Percentiles rank a stretch among this genome's conserved stretches.
Conservation (phyloP, 2,329 filamentous ascomycete genomes). For the Exutisphaerella laricina region DNA sequence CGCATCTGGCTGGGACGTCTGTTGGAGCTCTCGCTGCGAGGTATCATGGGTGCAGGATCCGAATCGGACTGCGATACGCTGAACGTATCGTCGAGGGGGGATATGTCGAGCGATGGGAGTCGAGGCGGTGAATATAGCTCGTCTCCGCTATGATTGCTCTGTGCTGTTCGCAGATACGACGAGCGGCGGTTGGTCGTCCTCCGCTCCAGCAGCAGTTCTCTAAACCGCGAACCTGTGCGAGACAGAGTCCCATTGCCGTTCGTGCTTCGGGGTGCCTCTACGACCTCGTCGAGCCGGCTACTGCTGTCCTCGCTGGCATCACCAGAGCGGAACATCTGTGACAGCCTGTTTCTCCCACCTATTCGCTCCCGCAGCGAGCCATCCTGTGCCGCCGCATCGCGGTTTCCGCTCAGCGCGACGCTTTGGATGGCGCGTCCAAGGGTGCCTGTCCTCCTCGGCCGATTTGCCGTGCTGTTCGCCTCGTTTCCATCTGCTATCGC, state of each 20-base stretch:
- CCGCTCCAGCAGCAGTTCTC: slow-evolving; percentile 15
- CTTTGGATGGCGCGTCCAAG: not conserved
- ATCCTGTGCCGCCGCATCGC: not conserved
- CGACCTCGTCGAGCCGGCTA: slow-evolving; percentile 7
- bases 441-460: not conserved
- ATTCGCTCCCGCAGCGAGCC: not conserved
- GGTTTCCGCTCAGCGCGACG: not conserved
- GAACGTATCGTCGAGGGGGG: slow-evolving; percentile 34
- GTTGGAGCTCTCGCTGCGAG: slow-evolving; percentile 26
- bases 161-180: slow-evolving; percentile 24
- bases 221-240: slow-evolving; percentile 23
- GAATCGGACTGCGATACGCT: slow-evolving; percentile 15
- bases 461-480: not conserved
- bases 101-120: slow-evolving; percentile 31
- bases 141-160: slow-evolving; percentile 16
- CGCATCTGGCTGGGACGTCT: slow-evolving; percentile 25
- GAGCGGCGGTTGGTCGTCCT: slow-evolving; percentile 19
- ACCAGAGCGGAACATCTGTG: slow-evolving; percentile 7
- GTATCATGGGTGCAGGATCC: slow-evolving; percentile 13
- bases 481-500: not conserved
- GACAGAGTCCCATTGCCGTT: slow-evolving; percentile 12
- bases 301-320: slow-evolving; percentile 2
- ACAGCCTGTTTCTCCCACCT: slow-evolving; percentile 6
- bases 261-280: slow-evolving; percentile 2
- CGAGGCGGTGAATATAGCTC: slow-evolving; percentile 26